Base-by-base conservation (phyloP, 2,329 filamentous ascomycete genomes). In the Fusarium nelsonii region DNA sequence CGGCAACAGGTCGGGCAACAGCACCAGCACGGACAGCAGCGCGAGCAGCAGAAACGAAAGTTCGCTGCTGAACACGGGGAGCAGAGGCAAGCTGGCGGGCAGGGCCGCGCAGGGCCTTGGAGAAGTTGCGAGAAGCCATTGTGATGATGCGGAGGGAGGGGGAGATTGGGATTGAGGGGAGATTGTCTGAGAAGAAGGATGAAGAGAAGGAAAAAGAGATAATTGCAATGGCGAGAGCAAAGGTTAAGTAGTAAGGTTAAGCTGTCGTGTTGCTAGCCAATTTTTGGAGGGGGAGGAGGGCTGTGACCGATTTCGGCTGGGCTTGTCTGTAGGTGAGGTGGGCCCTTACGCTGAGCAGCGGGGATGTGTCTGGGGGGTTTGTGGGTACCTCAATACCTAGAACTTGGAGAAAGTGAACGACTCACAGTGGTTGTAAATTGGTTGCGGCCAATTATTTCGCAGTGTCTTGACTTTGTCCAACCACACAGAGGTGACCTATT, bases 101-200 rank as follows among this genome's bases (percentile, higher is more conserved):
- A 81, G 86, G 85, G 74, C 84, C 84, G 78, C 88, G 88, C 76
- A 91, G 82, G 79, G 88, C 86, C 85, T 87, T 90, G 77, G 87
- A 87, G 85, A 93, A 86, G 84, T 84, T 89, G 84, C 91, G 87
- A 77, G 92, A 92, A 81, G 92, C 91, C 92, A 95, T 94, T 84
- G 81, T 88, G 82, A 82, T 62, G 69, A 70, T 75, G 71, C 40
- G 64, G 70, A 69, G 73, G 70, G 36, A 64, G 65, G 44, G 65
- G 46, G 28, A n/a, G 11, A 57, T 43, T 43, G 65, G 52, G 55
- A 66, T 58, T 61, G 71, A 70, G 69, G 51, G 65, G 68, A 71
- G 67, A 71, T 58, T 61, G 67, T 69, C 54, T 76, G 71, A 75
- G 73, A 66, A 30, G 72, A 74, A 71, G 71, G 69, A 76, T 76